Percentiles rank a stretch among this genome's conserved stretches.
These are phyloP conservation scores for Colletotrichum sp. DNA, from an alignment of 2,329 filamentous ascomycete species.

Conservation along the genomic window DNA sequence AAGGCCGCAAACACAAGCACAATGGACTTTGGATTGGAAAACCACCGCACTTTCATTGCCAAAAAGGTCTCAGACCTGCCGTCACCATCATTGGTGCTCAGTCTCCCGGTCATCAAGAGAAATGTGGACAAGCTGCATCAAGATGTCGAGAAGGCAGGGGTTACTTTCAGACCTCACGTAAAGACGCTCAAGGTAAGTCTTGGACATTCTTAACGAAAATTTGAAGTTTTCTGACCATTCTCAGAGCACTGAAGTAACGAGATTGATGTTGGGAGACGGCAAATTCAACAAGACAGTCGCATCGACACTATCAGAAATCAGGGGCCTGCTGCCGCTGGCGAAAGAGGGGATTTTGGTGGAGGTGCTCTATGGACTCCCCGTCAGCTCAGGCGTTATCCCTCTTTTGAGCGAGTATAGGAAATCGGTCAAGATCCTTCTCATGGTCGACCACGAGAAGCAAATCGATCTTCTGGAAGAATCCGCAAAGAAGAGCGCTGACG, in stretches of 20 bases:
- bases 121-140: slow-evolving; percentile 40
- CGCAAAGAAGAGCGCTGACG: background rate
- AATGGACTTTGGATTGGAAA: slow-evolving; percentile 34
- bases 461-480: slow-evolving; percentile 32
- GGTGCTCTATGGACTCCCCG: slow-evolving; percentile 44
- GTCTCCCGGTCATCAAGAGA: slow-evolving; percentile 38
- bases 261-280: slow-evolving; percentile 44
- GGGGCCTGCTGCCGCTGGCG: slow-evolving; percentile 40
- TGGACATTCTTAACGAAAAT: rapidly evolving
- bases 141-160: slow-evolving; percentile 42
- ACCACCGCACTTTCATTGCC: slow-evolving; percentile 40
- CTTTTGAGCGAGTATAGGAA: slow-evolving; percentile 32
- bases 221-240: background rate
- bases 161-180: slow-evolving; percentile 47
- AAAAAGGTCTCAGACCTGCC: slow-evolving; percentile 37
- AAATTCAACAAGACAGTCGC: slow-evolving; percentile 41
- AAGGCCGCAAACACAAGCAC: background rate
- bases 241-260: slow-evolving; percentile 39
- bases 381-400: slow-evolving; percentile 37
- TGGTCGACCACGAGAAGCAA: slow-evolving; percentile 42
- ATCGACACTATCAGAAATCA: slow-evolving; percentile 45
- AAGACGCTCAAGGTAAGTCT: slow-evolving; percentile 46
- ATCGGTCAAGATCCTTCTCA: slow-evolving; percentile 36
- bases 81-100: slow-evolving; percentile 43
- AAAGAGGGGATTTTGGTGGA: slow-evolving; percentile 44